Base-by-base conservation (phyloP, 2,329 filamentous ascomycete species). In the Chrysoporthe cubensis region DNA sequence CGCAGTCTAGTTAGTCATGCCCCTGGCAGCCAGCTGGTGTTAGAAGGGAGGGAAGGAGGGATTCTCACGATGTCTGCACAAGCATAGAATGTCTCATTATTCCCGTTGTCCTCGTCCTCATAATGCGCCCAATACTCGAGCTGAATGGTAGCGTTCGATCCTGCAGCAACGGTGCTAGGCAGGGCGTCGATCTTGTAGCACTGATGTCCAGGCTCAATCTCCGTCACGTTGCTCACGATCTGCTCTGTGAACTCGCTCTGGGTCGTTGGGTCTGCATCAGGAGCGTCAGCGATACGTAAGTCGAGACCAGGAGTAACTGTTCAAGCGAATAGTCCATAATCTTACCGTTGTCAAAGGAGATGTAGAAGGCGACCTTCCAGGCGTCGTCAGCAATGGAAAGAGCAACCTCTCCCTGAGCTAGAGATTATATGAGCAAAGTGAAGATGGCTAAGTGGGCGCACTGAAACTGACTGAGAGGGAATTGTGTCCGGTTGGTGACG, bases 311-410 rank as follows among this genome's bases (percentile, higher is more conserved):
- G 8, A 26, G 48, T 2, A 16, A n/a, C 18, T 2, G 2, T 11
- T 3, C 18, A 8, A 16, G 26, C 5, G 32, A 48, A 8, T 4
- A n/a, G 40, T 5, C n/a, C 4, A 37, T 34, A 44, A 2, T 52
- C 64, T 21, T 21, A 67, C 67, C 56, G 40, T 64, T 58, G 21
- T 66, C 64, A 40, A 66, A 80, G 3, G 84, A 82, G 57, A 86
- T 79, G n/a, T 81, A 80, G 62, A 86, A 79, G 42, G 81, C 81
- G 42, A 86, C 78, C 50, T 81, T 80, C 75, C 80, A 85, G 9
- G 84, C 83, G 63, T 86, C 83, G 44, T 85, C 83, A 42, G 84
- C 82, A 37, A 84, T 80, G 16, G 82, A 82, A 14, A 87, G 75
- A 11, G 84, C 81, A 8, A 86, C 80, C 57, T 82, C 78, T 18